Conservation (phyloP, 2,329 filamentous ascomycete species). For the Blumeria graminis region DNA sequence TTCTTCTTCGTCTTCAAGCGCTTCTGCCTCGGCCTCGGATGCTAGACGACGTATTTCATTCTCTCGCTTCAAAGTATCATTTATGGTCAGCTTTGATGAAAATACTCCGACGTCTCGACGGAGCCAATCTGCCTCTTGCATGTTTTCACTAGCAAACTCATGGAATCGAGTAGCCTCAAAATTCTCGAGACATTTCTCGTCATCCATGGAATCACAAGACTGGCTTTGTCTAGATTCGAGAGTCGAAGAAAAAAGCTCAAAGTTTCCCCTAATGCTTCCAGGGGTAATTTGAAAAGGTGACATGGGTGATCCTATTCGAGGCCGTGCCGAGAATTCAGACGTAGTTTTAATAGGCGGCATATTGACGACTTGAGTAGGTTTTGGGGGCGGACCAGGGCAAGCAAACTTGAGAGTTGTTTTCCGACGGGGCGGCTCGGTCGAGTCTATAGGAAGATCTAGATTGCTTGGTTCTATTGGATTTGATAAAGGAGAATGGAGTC, state of each 20-base stretch:
- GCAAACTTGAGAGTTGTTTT: constrained; percentile 50
- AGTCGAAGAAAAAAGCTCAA: not conserved
- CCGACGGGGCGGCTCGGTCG: constrained; percentile 20
- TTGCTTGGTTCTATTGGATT: constrained; percentile 17
- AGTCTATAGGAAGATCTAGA: constrained; percentile 12
- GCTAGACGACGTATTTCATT: constrained; percentile 66
- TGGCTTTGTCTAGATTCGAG: not conserved
- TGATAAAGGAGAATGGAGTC: constrained; percentile 11
- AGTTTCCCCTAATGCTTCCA: not conserved
- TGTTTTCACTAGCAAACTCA: constrained; percentile 67
- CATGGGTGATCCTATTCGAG: not conserved
- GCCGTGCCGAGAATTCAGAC: not conserved
- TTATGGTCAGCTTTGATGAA: constrained; percentile 53
- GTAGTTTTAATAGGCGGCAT: not conserved
- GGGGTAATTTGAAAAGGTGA: constrained; percentile 4
- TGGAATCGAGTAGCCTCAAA: constrained; percentile 46
- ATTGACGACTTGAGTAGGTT: not conserved
- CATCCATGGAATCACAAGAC: constrained; percentile 4
- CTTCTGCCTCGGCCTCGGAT: constrained; percentile 81
- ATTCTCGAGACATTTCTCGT: constrained; percentile 11
- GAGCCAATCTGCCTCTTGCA: constrained; percentile 81
- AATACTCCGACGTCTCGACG: constrained; percentile 31
- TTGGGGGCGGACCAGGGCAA: constrained; percentile 30
- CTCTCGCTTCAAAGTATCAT: constrained; percentile 76
- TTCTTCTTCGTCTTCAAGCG: constrained; percentile 45